Percentiles rank a stretch among this genome's conserved stretches.
These are phyloP conservation scores for Monosporascus sp. DNA, from an alignment of 2,329 filamentous ascomycete species.

Conservation along the genomic window DNA sequence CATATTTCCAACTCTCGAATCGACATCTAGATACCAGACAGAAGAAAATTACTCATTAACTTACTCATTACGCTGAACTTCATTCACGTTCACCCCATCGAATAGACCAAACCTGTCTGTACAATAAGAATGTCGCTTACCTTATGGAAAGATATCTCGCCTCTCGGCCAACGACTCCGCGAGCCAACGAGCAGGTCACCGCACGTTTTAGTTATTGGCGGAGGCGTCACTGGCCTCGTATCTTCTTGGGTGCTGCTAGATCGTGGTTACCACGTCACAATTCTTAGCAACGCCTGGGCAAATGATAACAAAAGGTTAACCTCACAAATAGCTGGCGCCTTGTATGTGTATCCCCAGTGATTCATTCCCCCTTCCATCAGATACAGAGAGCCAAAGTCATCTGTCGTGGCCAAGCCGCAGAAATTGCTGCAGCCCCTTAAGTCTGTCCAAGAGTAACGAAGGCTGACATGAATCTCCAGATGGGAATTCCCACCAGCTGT, in stretches of 20 bases:
- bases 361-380: too few relatives aligned
- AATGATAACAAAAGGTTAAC: conserved; percentile 33
- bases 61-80: not conserved
- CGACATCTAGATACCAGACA: not conserved
- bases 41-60: not conserved
- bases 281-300: conserved; percentile 38
- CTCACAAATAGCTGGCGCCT: conserved; percentile 40
- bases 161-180: conserved; percentile 20
- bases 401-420: not conserved
- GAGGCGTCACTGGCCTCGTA: conserved; percentile 26
- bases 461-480: not conserved
- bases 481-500: conserved; percentile 42
- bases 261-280: conserved; percentile 37
- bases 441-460: not conserved
- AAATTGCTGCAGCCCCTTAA: not conserved
- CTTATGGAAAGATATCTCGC: conserved; percentile 27
- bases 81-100: not conserved
- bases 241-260: conserved; percentile 39
- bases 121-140: conserved; percentile 22
- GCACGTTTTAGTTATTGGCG: conserved; percentile 25
- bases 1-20: not conserved
- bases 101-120: not conserved
- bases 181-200: conserved; percentile 22
- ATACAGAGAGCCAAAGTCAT: too few relatives aligned
- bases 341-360: conserved; percentile 10